phyloP scores from a whole-genome alignment of 2,329 filamentous ascomycete genomes.

The Tolypocladium sp. region DNA sequence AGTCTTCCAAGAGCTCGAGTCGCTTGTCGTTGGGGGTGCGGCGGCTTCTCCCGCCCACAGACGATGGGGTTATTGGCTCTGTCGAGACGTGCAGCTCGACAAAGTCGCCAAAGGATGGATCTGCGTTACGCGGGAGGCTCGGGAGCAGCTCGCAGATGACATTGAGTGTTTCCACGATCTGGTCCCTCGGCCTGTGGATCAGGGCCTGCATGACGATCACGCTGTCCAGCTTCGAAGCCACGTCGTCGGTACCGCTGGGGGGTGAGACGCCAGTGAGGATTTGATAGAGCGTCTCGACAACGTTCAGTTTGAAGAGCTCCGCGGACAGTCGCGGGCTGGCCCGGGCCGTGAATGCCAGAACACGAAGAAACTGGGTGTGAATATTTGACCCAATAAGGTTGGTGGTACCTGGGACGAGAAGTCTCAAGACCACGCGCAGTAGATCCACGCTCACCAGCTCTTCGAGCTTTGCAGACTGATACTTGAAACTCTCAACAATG shows the following conservation, averaged over 20 bases:
- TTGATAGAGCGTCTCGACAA: conserved; percentile 95
- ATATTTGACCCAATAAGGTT: conserved; percentile 92
- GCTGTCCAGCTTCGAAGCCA: conserved; percentile 82
- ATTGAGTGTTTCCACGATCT: conserved; percentile 94
- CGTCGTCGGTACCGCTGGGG: conserved; percentile 66
- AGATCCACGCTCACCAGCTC: conserved; percentile 85
- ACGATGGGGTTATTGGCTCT: conserved; percentile 31
- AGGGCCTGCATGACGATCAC: conserved; percentile 98
- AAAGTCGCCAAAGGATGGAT: conserved; percentile 32
- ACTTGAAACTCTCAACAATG: conserved; percentile 94
- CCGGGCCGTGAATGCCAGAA: conserved; percentile 81
- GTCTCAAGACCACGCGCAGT: conserved; percentile 72
- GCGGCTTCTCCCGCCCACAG: conserved; percentile 16
- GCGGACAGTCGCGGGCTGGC: conserved; percentile 81
- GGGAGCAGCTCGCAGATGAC: conserved; percentile 93
- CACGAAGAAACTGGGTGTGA: conserved; percentile 90
- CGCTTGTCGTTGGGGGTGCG: conserved; percentile 66
- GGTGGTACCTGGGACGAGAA: conserved; percentile 86
- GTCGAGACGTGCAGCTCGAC: conserved; percentile 28
- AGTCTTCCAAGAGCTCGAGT: conserved; percentile 71
- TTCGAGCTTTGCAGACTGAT: conserved; percentile 79
- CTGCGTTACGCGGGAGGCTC: conserved; percentile 50
- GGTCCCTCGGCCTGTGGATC: conserved; percentile 89
- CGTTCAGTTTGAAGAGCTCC: conserved; percentile 89
- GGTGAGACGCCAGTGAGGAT: conserved; percentile 94